These are phyloP conservation scores for Coemansia asiatica DNA, from an alignment of 192 early-diverging fungal genomes.

Conservation along the genomic window DNA sequence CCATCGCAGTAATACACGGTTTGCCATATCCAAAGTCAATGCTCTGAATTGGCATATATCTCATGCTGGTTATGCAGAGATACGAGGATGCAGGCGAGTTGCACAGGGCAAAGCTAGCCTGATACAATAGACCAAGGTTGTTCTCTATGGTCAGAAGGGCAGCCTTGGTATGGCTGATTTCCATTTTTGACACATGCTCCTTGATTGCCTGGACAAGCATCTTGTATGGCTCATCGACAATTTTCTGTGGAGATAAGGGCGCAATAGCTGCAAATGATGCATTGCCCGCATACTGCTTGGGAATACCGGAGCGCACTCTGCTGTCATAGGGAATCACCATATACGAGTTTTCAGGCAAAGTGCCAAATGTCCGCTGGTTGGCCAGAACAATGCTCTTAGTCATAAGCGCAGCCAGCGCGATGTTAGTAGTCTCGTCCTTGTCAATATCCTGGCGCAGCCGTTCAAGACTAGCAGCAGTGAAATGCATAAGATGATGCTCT, in stretches of 20 bases:
- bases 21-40: conserved; percentile 49
- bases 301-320: conserved; percentile 27
- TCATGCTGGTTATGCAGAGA: conserved; percentile 31
- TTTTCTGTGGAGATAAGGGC: conserved; percentile 9
- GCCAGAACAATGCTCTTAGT: conserved; percentile 26
- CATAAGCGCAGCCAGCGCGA: conserved; percentile 24
- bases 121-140: conserved; percentile 37
- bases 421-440: conserved; percentile 16
- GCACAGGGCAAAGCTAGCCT: conserved; percentile 24
- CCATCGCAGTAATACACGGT: conserved; percentile 29
- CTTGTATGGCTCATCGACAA: conserved; percentile 16
- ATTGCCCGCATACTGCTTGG: conserved; percentile 33
- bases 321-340: conserved; percentile 42
- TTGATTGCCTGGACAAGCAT: conserved; percentile 31
- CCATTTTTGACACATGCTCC: conserved; percentile 16
- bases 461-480: conserved; percentile 24
- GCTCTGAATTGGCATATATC: conserved; percentile 33
- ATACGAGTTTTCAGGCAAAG: conserved; percentile 22
- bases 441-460: conserved; percentile 42
- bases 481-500: conserved; percentile 48
- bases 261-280: conserved; percentile 29
- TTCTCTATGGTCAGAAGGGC: conserved; percentile 32
- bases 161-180: conserved; percentile 35
- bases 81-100: conserved; percentile 36
- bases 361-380: conserved; percentile 19